Evolutionary conservation across 202 grass and related monocot species (phyloP), one percentile per base, ranked within the genome.

Genomic region (Saccharum hybrid): DNA sequence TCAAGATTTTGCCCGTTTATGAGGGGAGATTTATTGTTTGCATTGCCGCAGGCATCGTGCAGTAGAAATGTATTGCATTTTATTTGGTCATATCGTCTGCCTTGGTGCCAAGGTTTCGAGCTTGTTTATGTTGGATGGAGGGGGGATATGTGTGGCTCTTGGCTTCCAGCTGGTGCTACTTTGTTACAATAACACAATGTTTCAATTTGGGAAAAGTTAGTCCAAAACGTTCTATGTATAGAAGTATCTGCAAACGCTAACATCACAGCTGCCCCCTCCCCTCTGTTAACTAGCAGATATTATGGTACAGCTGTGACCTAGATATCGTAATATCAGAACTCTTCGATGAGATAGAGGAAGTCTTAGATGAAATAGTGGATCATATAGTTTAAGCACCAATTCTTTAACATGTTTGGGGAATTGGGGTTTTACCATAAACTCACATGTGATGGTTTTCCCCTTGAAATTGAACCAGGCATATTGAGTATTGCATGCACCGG

Each of bases 401-500:
- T 43, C 43, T 30, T 71, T 21, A 34, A 75, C 19, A 76, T 59
- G 30, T 78, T 28, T 39, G 16, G n/a, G n/a, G 39, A 22, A 74
- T 28, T 39, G 16, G n/a, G n/a, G 39, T 76, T 51, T 46, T 76
- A 46, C 26, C 21, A 72, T 71, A 31, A 80, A 72, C 31, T 85
- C 8, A 87, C 63, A 7, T 71, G 15, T 66, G 19, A 43, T 76
- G 28, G 41, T 52, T 48, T 45, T 15, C 36, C 1, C 23, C 34
- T 49, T 66, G 34, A 83, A 71, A 80, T 65, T 86, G 38, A 80
- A 88, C 38, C 83, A 98, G 90, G 90, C 89, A 95, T 66, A 83
- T 98, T 0, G 89, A 91, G 7, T 95, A 98, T 76, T 98, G 96
- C 85, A 98, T 98, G 96, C 92, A 95, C 80, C 87, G 96, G 90